Base-by-base conservation (phyloP, 331 rosid species). In the Rosa hybrid region DNA sequence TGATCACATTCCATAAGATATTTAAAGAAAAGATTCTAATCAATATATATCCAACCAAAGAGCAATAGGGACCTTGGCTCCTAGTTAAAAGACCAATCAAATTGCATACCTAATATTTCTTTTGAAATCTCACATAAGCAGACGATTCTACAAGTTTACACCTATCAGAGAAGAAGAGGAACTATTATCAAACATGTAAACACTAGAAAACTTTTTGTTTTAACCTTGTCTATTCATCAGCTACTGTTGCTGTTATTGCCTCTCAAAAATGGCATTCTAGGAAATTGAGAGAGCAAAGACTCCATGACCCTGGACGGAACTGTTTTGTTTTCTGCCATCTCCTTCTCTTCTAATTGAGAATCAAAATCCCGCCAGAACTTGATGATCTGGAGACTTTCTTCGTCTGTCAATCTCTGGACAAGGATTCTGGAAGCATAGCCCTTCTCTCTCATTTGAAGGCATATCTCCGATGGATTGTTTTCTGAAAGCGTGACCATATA, bases 381-480 rank as follows among this genome's bases (percentile, higher is more conserved):
- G 83, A 96, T 91, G 74, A 93, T 85, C 72, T 89, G 99, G 44
- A 96, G 97, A 85, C 89, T 89, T 86, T 96, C 99, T 86, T 93
- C 98, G 77, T 91, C 98, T 41, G 98, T 93, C 8, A 93, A 88
- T 85, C 98, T 92, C 78, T 96, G 99, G 74, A 96, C 84, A 77
- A 92, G 82, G 78, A 96, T 92, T 82, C 90, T 87, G 25, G 97
- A 86, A 77, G 92, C 97, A 80, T 90, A 96, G 14, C 99, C 98
- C 78, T 86, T 93, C 74, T 82, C 81, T 80, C 90, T 89, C 99
- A 96, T 96, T 64, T 78, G 85, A 65, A 77, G 84, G 77, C 99
- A 96, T 78, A 93, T 84, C 90, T 92, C 89, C 56, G 86, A 79
- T 71, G 99, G 99, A 75, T 86, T 84, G 77, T 93, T 93, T 71